A percentile compares a stretch with the other conserved stretches of the same genome.
phyloP scores from a whole-genome alignment of 257 asterid species.

The Buddleja alternifolia region DNA sequence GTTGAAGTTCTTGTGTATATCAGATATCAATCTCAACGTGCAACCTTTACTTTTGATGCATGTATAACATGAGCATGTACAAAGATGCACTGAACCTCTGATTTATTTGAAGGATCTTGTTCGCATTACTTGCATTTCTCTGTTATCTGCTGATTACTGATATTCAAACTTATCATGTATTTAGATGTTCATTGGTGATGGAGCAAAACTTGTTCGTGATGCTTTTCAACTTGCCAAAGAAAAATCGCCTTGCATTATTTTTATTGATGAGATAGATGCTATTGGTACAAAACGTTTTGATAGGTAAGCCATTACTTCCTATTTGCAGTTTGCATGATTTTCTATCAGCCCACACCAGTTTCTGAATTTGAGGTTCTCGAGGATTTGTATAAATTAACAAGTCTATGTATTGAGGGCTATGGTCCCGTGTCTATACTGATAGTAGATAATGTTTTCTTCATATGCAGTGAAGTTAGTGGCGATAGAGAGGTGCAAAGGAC shows the following conservation, averaged over 20 bases:
- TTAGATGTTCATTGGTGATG: slow-evolving; percentile 89
- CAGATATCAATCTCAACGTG: background rate
- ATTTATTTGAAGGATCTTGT: background rate
- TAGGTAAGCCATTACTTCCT: slow-evolving; percentile 45
- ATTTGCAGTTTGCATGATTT: slow-evolving; percentile 7
- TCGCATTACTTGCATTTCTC: background rate
- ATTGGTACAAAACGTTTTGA: slow-evolving; percentile 93
- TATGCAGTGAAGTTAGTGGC: slow-evolving; percentile 91
- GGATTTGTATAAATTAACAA: background rate
- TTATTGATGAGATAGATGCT: slow-evolving; percentile 95
- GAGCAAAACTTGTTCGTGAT: slow-evolving; percentile 94
- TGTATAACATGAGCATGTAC: background rate
- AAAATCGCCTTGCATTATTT: slow-evolving; percentile 92
- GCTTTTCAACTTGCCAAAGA: slow-evolving; percentile 95
- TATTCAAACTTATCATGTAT: slow-evolving; percentile 17
- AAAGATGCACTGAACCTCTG: background rate
- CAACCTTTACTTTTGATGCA: slow-evolving; percentile 5
- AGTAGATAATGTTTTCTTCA: slow-evolving; percentile 12
- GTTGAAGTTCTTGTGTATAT: background rate
- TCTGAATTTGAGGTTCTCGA: background rate
- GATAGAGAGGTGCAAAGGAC: slow-evolving; percentile 94
- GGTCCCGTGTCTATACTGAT: slow-evolving; percentile 13
- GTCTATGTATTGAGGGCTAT: slow-evolving; percentile 7
- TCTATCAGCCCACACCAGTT: background rate
- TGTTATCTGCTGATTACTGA: background rate